phyloP scores from a whole-genome alignment of 2,329 filamentous ascomycete species.

The Nemania sp. region DNA sequence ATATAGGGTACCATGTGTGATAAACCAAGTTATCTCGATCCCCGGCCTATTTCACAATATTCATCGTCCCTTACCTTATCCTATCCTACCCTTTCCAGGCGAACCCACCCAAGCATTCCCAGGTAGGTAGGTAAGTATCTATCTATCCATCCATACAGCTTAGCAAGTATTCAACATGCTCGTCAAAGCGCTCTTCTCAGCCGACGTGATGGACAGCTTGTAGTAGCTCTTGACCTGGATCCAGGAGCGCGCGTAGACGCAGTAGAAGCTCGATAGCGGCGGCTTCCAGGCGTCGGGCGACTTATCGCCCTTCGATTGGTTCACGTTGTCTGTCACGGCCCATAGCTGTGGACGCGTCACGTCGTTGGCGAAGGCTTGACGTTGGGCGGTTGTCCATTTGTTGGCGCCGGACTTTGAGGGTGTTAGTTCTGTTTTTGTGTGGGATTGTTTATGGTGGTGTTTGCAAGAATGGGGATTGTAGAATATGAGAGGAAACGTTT shows the following conservation, averaged over 20 bases:
- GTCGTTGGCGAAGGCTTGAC: conserved; percentile 82
- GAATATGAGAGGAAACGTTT: too few relatives aligned
- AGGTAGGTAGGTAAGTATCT: too few relatives aligned
- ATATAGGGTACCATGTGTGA: too few relatives aligned
- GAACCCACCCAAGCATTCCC: too few relatives aligned
- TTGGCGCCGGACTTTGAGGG: conserved; percentile 70
- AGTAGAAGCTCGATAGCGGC: conserved; percentile 75
- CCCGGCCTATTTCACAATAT: too few relatives aligned
- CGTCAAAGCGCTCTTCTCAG: conserved; percentile 76
- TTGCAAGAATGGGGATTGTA: too few relatives aligned
- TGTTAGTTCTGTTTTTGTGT: not conserved
- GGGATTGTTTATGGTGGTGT: too few relatives aligned
- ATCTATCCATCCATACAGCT: not conserved
- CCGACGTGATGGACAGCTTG: conserved; percentile 73
- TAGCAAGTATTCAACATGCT: conserved; percentile 73
- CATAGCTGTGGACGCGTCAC: conserved; percentile 79
- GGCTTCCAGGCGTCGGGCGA: conserved; percentile 84
- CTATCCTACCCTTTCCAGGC: too few relatives aligned
- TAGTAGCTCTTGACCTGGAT: conserved; percentile 83
- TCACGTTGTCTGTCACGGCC: conserved; percentile 82
- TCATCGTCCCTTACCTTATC: too few relatives aligned
- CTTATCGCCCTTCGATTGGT: conserved; percentile 78
- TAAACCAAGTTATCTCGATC: too few relatives aligned
- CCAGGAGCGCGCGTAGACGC: conserved; percentile 82
- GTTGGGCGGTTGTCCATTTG: conserved; percentile 75